These are phyloP conservation scores for Botryotinia globosa DNA, from an alignment of 2,329 filamentous ascomycete species.

Conservation along the genomic window DNA sequence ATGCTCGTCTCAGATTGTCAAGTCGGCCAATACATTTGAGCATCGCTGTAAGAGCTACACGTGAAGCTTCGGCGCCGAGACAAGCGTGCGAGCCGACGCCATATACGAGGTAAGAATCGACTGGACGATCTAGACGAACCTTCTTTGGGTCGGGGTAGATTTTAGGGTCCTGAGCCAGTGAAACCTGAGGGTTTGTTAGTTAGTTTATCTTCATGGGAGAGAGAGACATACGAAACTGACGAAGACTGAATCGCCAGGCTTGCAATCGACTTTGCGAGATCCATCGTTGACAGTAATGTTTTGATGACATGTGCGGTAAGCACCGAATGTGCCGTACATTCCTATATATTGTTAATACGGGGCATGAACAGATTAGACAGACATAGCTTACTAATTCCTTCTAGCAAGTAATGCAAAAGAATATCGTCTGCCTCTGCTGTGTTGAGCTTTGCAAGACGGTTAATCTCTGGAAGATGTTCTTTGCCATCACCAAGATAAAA, in stretches of 20 bases:
- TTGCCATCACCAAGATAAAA: constrained; percentile 62
- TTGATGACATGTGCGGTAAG: constrained; percentile 47
- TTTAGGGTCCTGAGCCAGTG: constrained; percentile 43
- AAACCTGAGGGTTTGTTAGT: background rate
- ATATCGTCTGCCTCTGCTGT: constrained; percentile 56
- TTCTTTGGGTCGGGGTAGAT: constrained; percentile 60
- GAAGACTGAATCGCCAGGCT: constrained; percentile 19
- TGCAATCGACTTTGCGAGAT: constrained; percentile 6
- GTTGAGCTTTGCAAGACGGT: constrained; percentile 54
- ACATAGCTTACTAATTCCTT: constrained; percentile 42
- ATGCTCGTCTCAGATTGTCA: constrained; percentile 22
- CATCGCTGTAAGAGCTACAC: constrained; percentile 55
- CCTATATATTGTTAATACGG: background rate
- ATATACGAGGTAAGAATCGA: constrained; percentile 63
- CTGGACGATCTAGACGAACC: constrained; percentile 61
- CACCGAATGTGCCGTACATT: constrained; percentile 61
- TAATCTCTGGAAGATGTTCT: constrained; percentile 57
- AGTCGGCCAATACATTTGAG: constrained; percentile 20
- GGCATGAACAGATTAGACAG: background rate
- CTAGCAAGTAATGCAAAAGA: constrained; percentile 66
- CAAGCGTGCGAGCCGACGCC: constrained; percentile 60
- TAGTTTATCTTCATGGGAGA: background rate
- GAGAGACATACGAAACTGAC: constrained; percentile 13
- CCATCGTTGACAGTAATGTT: constrained; percentile 19
- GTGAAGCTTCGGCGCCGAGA: constrained; percentile 52